Conservation (phyloP, 2,329 filamentous ascomycete species). For the Xylogone sp. region DNA sequence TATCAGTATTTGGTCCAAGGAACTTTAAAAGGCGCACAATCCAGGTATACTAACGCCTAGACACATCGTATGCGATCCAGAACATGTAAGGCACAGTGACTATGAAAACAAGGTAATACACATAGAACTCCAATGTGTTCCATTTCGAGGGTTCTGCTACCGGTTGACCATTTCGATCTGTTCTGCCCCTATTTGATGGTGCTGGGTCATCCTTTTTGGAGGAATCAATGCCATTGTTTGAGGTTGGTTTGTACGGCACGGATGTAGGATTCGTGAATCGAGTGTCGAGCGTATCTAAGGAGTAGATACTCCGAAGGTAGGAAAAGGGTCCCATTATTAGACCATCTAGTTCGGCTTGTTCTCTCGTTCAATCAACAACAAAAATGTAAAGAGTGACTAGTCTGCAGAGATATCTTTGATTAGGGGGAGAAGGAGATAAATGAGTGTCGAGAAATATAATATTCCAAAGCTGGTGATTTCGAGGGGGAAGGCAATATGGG, state of each 20-base stretch:
- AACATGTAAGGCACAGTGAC: slow-evolving; percentile 80
- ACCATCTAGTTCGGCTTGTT: slow-evolving; percentile 14
- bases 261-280: slow-evolving; percentile 69
- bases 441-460: neutral
- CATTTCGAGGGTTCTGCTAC: slow-evolving; percentile 67
- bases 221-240: slow-evolving; percentile 45
- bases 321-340: slow-evolving; percentile 30
- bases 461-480: neutral
- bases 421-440: neutral
- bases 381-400: neutral
- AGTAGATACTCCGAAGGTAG: slow-evolving; percentile 53
- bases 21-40: too few species aligned
- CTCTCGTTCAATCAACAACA: neutral
- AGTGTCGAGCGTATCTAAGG: slow-evolving; percentile 65
- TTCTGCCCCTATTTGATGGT: slow-evolving; percentile 23
- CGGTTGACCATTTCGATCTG: slow-evolving; percentile 38
- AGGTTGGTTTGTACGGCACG: slow-evolving; percentile 58
- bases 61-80: slow-evolving; percentile 83
- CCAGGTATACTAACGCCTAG: slow-evolving; percentile 59
- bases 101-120: slow-evolving; percentile 71
- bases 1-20: slow-evolving; percentile 14
- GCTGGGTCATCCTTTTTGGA: slow-evolving; percentile 24
- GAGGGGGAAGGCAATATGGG: neutral
- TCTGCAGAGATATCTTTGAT: neutral
- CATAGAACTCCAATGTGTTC: slow-evolving; percentile 79